Percentiles rank a stretch among this genome's conserved stretches.
phyloP scores from a whole-genome alignment of 805 yeast genomes.

The Pichia scutulata region DNA sequence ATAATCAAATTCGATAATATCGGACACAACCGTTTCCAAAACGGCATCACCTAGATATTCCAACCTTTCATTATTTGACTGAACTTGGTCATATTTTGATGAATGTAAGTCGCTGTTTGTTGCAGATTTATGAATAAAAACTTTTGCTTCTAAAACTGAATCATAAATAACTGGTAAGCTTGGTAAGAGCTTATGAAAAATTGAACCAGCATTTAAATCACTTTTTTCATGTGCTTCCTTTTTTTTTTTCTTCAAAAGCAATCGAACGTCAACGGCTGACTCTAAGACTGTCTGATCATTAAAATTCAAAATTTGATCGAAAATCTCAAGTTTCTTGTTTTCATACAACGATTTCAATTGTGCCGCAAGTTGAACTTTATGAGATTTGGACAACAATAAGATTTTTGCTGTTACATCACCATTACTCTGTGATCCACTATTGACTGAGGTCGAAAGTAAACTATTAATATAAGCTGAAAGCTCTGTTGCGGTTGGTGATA shows the following conservation, averaged over 20 bases:
- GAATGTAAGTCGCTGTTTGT: slow-evolving; percentile 51
- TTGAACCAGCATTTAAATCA: slow-evolving; percentile 11
- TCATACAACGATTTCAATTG: slow-evolving; percentile 48
- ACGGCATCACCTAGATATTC: slow-evolving; percentile 91
- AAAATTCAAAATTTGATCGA: slow-evolving; percentile 46
- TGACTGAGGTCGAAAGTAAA: neutral
- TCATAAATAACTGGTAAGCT: slow-evolving; percentile 59
- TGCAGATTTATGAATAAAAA: slow-evolving; percentile 75
- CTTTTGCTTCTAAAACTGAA: slow-evolving; percentile 53
- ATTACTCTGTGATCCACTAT: slow-evolving; percentile 11
- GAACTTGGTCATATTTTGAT: slow-evolving; percentile 48
- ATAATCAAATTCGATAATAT: slow-evolving; percentile 54
- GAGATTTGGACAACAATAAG: slow-evolving; percentile 43
- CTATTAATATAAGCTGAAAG: slow-evolving; percentile 28
- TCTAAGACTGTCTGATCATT: slow-evolving; percentile 23
- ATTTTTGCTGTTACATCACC: slow-evolving; percentile 32
- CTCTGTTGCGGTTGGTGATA: slow-evolving; percentile 48
- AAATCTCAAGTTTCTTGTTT: slow-evolving; percentile 39
- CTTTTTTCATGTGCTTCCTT: slow-evolving; percentile 4
- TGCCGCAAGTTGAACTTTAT: slow-evolving; percentile 53
- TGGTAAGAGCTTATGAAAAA: slow-evolving; percentile 34
- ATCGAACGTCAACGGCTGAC: slow-evolving; percentile 12
- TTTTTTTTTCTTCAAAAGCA: slow-evolving; percentile 10
- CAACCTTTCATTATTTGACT: slow-evolving; percentile 73
- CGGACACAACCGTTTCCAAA: slow-evolving; percentile 63